Conservation (phyloP, 192 early-diverging fungal genomes). For the Rhizophlyctis rosea region DNA sequence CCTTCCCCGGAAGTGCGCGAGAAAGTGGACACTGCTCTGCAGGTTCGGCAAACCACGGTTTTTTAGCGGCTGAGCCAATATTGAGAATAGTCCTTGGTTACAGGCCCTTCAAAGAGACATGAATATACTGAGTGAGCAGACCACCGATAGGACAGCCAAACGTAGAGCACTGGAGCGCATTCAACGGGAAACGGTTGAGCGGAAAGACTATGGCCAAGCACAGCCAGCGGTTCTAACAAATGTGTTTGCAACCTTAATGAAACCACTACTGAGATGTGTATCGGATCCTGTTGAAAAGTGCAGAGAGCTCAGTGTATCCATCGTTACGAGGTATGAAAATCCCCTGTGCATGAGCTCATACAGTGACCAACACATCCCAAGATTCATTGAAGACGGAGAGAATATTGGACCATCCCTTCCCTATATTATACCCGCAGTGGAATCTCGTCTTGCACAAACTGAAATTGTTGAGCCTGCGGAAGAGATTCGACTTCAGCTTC, state of each 20-base stretch:
- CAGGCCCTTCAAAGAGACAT: constrained; percentile 44
- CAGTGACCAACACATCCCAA: not conserved
- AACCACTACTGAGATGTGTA: constrained; percentile 34
- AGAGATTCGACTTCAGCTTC: constrained; percentile 46
- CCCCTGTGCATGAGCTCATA: not conserved
- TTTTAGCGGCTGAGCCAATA: too few species aligned
- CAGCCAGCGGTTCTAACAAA: constrained; percentile 4
- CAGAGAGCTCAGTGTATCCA: constrained; percentile 34
- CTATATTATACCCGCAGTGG: constrained; percentile 41
- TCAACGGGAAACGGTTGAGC: constrained; percentile 35
- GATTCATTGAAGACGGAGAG: constrained; percentile 25
- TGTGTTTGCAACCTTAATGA: constrained; percentile 26
- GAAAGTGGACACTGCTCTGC: too few species aligned
- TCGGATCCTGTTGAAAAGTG: constrained; percentile 45
- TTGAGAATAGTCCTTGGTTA: too few species aligned
- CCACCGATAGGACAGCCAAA: constrained; percentile 46
- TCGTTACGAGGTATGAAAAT: constrained; percentile 34
- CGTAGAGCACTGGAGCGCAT: constrained; percentile 43
- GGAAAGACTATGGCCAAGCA: not conserved
- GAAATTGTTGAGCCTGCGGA: constrained; percentile 52
- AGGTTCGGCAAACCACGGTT: too few species aligned
- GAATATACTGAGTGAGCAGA: constrained; percentile 45
- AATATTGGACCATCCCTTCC: constrained; percentile 33
- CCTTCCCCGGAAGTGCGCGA: too few species aligned
- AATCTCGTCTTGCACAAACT: constrained; percentile 36